phyloP scores from a whole-genome alignment of 257 asterid genomes.

The Coffea canephora region DNA sequence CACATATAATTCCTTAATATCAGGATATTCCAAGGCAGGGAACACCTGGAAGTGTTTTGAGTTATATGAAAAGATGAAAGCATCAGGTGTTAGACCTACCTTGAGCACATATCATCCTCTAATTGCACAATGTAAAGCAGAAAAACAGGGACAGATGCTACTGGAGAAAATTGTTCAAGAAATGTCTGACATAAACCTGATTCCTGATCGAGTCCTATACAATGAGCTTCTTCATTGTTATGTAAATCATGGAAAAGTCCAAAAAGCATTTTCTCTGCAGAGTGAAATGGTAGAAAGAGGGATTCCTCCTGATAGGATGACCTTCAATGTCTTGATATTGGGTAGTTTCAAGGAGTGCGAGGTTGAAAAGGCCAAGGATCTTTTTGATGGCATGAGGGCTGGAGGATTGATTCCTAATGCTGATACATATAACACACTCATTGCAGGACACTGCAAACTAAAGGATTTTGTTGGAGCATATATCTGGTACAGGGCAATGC shows the following conservation, averaged over 20 bases:
- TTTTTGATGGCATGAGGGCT: constrained; percentile 48
- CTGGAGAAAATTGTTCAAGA: constrained; percentile 57
- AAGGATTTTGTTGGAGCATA: constrained; percentile 58
- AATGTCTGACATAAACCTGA: constrained; percentile 41
- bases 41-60: constrained; percentile 49
- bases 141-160: constrained; percentile 32
- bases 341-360: constrained; percentile 49
- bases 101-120: constrained; percentile 64
- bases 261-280: constrained; percentile 43
- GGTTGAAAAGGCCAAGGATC: constrained; percentile 43
- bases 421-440: constrained; percentile 44
- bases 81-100: constrained; percentile 59
- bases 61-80: constrained; percentile 58
- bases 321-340: constrained; percentile 64
- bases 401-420: constrained; percentile 50
- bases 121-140: constrained; percentile 41
- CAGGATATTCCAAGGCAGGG: constrained; percentile 50
- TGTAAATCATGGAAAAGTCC: constrained; percentile 37
- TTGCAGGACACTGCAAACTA: constrained; percentile 61
- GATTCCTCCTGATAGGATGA: constrained; percentile 53
- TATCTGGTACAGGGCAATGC: constrained; percentile 65
- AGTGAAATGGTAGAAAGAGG: constrained; percentile 53
- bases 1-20: constrained; percentile 69
- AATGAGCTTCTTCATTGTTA: constrained; percentile 65
- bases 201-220: constrained; percentile 58